Conservation (phyloP, 495 filamentous ascomycete species). For the Hapsidospora chrysogenum region DNA sequence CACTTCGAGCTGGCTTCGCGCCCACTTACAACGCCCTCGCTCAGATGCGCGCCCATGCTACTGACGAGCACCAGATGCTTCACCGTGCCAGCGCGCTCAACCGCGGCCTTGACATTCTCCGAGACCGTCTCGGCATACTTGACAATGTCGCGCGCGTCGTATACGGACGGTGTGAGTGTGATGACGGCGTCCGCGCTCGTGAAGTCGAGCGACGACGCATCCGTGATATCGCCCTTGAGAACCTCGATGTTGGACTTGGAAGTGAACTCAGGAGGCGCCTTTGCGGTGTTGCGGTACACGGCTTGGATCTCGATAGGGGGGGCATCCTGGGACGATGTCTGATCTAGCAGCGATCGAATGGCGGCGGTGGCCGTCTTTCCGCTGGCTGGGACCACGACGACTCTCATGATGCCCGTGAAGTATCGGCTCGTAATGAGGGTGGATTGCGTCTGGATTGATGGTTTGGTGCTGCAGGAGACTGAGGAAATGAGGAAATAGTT, state of each 20-base stretch:
- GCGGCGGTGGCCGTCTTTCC: conserved; percentile 9
- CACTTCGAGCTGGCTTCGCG: no score
- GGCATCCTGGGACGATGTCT: conserved; percentile 2
- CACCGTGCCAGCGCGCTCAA: conserved; percentile 6
- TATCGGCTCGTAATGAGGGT: no score
- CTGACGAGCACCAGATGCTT: conserved; percentile 8
- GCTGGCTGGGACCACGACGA: conserved; percentile 10
- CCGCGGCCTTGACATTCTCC: conserved; percentile 9
- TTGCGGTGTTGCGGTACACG: conserved; percentile 9
- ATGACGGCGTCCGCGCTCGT: conserved; percentile 7
- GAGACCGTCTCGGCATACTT: conserved; percentile 5
- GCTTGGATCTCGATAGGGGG: conserved; percentile 3
- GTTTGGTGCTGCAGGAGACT: no score
- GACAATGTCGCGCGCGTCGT: conserved; percentile 4
- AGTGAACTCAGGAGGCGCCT: conserved; percentile 8
- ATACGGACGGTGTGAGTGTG: conserved; percentile 8
- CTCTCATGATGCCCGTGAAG: conserved; percentile 8
- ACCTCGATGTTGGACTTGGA: conserved; percentile 8
- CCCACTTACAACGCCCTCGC: conserved; percentile 7
- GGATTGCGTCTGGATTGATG: no score
- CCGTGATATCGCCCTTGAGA: conserved; percentile 9
- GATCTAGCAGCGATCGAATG: conserved; percentile 9
- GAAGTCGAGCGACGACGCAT: conserved; percentile 6
- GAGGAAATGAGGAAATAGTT: no score
- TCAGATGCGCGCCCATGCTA: conserved; percentile 11